Conservation (phyloP, 2,329 filamentous ascomycete genomes). For the Sporothrix humicola region DNA sequence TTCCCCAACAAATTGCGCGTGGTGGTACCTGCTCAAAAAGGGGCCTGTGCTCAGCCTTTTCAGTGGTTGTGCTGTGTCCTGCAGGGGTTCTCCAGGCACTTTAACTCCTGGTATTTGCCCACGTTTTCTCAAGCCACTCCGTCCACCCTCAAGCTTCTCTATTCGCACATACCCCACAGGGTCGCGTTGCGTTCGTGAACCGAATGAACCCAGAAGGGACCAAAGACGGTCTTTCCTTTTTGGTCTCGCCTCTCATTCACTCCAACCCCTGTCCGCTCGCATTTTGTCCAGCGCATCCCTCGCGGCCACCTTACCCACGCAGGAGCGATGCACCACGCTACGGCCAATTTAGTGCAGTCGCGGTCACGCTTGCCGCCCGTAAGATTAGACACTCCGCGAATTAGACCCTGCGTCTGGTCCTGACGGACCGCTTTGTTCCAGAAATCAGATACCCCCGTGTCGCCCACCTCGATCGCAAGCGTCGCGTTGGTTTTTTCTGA, state of each 20-base stretch:
- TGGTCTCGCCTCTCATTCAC: background rate
- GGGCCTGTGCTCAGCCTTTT: background rate
- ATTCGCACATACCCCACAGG: constrained; percentile 19
- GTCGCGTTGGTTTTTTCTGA: background rate
- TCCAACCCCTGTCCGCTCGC: constrained; percentile 1
- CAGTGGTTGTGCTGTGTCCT: background rate
- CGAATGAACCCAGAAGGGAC: background rate
- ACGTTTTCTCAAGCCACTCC: background rate
- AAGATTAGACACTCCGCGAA: constrained; percentile 18
- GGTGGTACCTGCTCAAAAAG: background rate
- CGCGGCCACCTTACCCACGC: background rate
- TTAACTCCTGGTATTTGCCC: background rate
- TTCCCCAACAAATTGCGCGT: constrained; percentile 12
- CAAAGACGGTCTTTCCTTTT: background rate
- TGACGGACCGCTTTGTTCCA: background rate
- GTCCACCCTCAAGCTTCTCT: background rate
- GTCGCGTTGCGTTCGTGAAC: background rate
- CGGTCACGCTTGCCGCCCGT: constrained; percentile 17
- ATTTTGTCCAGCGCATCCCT: constrained; percentile 6
- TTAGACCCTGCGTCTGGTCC: constrained; percentile 10
- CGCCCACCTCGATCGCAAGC: constrained; percentile 8
- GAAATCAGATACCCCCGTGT: constrained; percentile 15
- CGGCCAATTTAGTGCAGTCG: background rate
- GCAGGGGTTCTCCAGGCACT: constrained; percentile 12
- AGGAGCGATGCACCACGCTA: background rate